These are phyloP conservation scores for Taphrina pruni DNA, from an alignment of 1,139 yeast species.

Conservation along the genomic window DNA sequence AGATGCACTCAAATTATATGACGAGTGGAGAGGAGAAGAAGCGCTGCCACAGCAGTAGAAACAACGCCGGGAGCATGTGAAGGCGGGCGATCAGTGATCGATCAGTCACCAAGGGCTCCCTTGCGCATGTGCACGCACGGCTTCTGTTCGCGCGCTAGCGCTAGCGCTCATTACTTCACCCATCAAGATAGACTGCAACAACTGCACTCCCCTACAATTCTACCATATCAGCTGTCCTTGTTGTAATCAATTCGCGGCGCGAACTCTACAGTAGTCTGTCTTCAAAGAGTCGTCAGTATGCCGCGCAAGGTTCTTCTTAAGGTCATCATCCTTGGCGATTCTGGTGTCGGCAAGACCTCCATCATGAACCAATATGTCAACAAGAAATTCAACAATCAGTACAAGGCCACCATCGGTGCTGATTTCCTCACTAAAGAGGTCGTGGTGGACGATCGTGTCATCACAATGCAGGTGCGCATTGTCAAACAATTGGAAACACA, in stretches of 20 bases:
- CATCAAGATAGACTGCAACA: no score
- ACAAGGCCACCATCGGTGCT: slow-evolving; percentile 97
- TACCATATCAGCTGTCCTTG: no score
- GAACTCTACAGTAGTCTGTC: no score
- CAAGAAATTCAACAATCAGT: slow-evolving; percentile 92
- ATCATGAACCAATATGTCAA: slow-evolving; percentile 82
- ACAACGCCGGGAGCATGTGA: no score
- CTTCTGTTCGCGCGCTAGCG: no score
- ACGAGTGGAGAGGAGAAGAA: background rate
- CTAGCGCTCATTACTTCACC: no score
- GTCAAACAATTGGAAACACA: slow-evolving; percentile 53
- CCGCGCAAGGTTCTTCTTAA: slow-evolving; percentile 75
- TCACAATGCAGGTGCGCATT: slow-evolving; percentile 63
- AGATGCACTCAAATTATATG: background rate
- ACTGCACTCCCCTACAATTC: no score
- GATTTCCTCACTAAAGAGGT: slow-evolving; percentile 94
- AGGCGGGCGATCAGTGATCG: no score
- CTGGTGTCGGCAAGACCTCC: slow-evolving; percentile 97
- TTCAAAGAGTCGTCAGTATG: background rate
- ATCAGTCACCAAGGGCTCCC: no score
- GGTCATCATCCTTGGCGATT: slow-evolving; percentile 86
- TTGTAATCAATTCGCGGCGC: no score
- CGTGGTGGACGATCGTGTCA: slow-evolving; percentile 76
- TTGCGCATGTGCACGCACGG: background rate
- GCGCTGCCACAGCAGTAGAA: background rate